Evolutionary conservation across 2,329 filamentous ascomycete species (phyloP).

Genomic region (Sporothrix pseudoabietina): DNA sequence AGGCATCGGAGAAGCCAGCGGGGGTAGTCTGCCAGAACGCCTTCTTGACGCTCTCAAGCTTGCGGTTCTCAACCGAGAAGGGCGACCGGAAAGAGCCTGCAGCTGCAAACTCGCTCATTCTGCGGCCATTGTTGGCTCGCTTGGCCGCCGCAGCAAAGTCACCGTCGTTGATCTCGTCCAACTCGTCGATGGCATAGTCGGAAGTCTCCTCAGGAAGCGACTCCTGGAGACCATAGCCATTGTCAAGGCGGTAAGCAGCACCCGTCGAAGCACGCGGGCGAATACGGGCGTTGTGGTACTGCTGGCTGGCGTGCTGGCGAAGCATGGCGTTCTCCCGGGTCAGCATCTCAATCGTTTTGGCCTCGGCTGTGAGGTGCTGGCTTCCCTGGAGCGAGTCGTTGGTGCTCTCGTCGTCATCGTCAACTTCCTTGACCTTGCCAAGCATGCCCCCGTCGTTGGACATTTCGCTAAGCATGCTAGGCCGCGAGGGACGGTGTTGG

Average conservation of each 20-base stretch:
- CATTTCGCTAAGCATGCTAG: constrained; percentile 75
- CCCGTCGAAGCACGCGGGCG: constrained; percentile 62
- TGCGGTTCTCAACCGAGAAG: constrained; percentile 61
- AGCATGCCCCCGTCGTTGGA: constrained; percentile 63
- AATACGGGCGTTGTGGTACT: constrained; percentile 58
- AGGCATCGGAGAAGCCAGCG: constrained; percentile 65
- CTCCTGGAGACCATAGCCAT: constrained; percentile 62
- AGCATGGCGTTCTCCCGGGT: constrained; percentile 65
- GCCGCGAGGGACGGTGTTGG: constrained; percentile 78
- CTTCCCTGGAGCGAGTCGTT: constrained; percentile 59
- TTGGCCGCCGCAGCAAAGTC: constrained; percentile 49
- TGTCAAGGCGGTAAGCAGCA: constrained; percentile 55
- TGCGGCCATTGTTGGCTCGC: constrained; percentile 49
- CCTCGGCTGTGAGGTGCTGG: constrained; percentile 55
- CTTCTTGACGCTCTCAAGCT: constrained; percentile 66
- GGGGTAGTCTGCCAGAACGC: constrained; percentile 71
- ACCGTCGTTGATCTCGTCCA: constrained; percentile 63
- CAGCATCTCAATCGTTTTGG: constrained; percentile 65
- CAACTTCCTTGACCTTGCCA: constrained; percentile 70
- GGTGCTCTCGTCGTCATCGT: constrained; percentile 61
- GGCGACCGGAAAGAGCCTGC: constrained; percentile 51
- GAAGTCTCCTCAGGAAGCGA: constrained; percentile 62
- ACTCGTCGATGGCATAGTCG: constrained; percentile 72
- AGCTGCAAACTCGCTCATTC: constrained; percentile 58
- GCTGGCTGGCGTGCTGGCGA: constrained; percentile 55